Evolutionary conservation across 2,329 filamentous ascomycete species (phyloP).

Genomic region (Penicillium occitanis): DNA sequence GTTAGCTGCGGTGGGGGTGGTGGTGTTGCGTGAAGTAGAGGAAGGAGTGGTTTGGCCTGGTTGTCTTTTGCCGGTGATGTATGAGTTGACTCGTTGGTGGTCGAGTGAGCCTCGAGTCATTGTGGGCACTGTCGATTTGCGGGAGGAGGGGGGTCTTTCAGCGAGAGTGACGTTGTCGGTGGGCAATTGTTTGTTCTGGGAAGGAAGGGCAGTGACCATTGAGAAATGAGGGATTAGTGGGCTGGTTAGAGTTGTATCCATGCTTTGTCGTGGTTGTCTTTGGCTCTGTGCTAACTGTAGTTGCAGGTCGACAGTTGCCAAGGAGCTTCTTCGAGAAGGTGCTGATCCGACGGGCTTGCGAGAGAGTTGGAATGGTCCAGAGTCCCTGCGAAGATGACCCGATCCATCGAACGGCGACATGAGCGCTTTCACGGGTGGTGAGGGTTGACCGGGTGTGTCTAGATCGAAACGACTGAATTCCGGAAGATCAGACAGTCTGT

Average conservation of each 20-base stretch:
- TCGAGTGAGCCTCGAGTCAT: constrained; percentile 11
- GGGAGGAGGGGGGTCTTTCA: not conserved
- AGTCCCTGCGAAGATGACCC: constrained; percentile 25
- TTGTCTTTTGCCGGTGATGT: constrained; percentile 10
- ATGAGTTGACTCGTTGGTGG: constrained; percentile 6
- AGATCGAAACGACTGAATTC: constrained; percentile 44
- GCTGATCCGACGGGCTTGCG: constrained; percentile 42
- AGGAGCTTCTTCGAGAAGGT: constrained; percentile 24
- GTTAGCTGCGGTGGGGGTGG: not conserved
- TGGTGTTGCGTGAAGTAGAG: constrained; percentile 5
- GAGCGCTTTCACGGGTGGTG: constrained; percentile 37
- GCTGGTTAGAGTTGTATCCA: constrained; percentile 12
- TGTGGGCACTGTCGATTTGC: not conserved
- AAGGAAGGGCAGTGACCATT: not conserved
- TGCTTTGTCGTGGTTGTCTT: constrained; percentile 5
- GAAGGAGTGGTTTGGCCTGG: constrained; percentile 8
- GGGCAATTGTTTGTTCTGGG: not conserved
- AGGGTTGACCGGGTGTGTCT: constrained; percentile 30
- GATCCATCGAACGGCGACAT: constrained; percentile 27
- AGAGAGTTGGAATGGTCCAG: constrained; percentile 33
- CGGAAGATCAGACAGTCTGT: constrained; percentile 47
- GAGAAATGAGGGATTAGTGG: constrained; percentile 21
- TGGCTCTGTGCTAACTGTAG: constrained; percentile 14
- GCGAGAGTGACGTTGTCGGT: not conserved
- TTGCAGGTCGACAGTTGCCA: constrained; percentile 19